Evolutionary conservation across 2,329 filamentous ascomycete species (phyloP).

Genomic region (Davidsoniella neocaledoniae): DNA sequence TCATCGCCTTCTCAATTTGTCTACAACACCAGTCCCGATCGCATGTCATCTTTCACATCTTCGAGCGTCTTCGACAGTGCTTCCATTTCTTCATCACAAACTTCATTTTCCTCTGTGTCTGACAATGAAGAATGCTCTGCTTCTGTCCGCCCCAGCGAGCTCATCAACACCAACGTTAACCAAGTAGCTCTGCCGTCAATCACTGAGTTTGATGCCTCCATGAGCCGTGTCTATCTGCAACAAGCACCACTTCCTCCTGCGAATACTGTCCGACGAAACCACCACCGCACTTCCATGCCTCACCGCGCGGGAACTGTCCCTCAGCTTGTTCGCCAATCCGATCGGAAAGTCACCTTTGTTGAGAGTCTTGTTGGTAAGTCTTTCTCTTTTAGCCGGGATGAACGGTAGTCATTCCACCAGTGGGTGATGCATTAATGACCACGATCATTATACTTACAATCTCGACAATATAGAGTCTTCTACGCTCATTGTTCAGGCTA

Average conservation of each 20-base stretch:
- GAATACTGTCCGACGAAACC: conserved; percentile 42
- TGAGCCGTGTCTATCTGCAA: conserved; percentile 13
- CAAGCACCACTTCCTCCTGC: conserved; percentile 25
- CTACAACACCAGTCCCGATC: conserved; percentile 15
- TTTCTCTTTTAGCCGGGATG: conserved; percentile 15
- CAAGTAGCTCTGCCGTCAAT: not conserved
- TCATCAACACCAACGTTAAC: not conserved
- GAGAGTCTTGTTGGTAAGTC: conserved; percentile 93
- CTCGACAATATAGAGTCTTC: conserved; percentile 58
- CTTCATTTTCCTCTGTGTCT: conserved; percentile 59
- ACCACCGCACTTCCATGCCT: conserved; percentile 36
- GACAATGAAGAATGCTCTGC: conserved; percentile 57
- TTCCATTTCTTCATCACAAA: conserved; percentile 47
- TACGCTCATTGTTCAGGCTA: conserved; percentile 89
- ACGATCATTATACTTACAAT: conserved; percentile 4
- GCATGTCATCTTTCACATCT: conserved; percentile 3
- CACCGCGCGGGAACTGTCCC: conserved; percentile 37
- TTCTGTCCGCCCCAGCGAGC: conserved; percentile 14
- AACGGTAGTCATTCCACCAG: too few relatives aligned
- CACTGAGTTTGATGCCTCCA: conserved; percentile 48
- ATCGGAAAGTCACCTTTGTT: conserved; percentile 89
- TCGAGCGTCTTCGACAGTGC: conserved; percentile 4
- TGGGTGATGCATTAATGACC: not conserved
- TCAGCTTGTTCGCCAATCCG: conserved; percentile 65
- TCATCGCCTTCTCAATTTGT: conserved; percentile 34